These are phyloP conservation scores for Kuraishia ogatae DNA, from an alignment of 805 yeast genomes.

Conservation along the genomic window DNA sequence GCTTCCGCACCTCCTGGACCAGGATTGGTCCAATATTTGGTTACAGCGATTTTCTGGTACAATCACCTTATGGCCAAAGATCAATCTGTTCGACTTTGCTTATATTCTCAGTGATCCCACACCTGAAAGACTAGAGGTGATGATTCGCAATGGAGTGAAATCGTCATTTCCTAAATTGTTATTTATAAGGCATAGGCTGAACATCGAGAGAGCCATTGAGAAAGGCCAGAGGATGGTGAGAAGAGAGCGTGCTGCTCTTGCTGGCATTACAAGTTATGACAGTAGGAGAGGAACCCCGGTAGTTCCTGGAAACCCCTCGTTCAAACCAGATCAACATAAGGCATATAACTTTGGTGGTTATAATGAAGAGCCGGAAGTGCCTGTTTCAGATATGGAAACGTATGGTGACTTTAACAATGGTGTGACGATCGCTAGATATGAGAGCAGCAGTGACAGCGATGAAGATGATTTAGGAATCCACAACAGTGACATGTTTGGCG, in stretches of 20 bases:
- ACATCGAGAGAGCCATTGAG: constrained; percentile 58
- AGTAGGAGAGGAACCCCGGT: neutral
- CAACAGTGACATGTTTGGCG: constrained; percentile 3
- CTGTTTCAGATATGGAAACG: neutral
- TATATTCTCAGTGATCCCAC: constrained; percentile 64
- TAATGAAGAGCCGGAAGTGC: neutral
- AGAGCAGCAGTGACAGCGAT: neutral
- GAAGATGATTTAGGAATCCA: constrained; percentile 2
- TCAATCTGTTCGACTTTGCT: constrained; percentile 47
- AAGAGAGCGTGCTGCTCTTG: neutral
- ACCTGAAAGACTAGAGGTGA: constrained; percentile 41
- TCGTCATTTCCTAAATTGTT: constrained; percentile 58
- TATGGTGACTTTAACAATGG: neutral
- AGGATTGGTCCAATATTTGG: constrained; percentile 76
- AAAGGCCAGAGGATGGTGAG: constrained; percentile 23
- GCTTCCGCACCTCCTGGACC: constrained; percentile 59
- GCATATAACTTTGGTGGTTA: neutral
- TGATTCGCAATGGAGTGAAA: constrained; percentile 55
- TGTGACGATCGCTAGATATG: neutral
- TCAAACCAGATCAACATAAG: neutral
- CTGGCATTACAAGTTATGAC: neutral
- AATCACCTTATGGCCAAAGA: constrained; percentile 70
- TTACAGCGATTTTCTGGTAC: constrained; percentile 69
- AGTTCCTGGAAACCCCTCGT: neutral
- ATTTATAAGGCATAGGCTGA: constrained; percentile 55